A percentile compares a stretch with the other conserved stretches of the same genome.
Conservation (phyloP, 371 early-diverging fungal species). For the Mortierella sp. region DNA sequence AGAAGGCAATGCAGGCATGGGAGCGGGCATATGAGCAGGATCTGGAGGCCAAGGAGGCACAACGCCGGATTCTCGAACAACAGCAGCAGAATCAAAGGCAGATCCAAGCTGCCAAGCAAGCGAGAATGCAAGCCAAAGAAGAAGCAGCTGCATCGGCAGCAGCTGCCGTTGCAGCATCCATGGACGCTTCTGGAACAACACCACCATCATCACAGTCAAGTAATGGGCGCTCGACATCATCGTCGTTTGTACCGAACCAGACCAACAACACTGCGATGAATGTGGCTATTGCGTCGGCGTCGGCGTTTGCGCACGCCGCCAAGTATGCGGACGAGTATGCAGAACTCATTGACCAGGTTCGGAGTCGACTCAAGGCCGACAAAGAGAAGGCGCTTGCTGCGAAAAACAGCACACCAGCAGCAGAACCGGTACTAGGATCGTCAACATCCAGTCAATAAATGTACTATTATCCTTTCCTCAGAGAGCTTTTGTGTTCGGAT, state of each 20-base stretch:
- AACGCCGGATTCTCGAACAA: conserved; percentile 21
- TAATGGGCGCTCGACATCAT: conserved; percentile 13
- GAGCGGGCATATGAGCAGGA: conserved; percentile 58
- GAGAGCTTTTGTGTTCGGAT: not conserved
- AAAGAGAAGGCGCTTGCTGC: conserved; percentile 27
- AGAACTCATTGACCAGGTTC: conserved; percentile 58
- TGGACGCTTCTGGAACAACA: conserved; percentile 19
- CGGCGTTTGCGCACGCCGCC: conserved; percentile 51
- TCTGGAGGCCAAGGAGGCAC: conserved; percentile 24
- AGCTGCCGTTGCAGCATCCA: conserved; percentile 24
- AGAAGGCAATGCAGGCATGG: conserved; percentile 62
- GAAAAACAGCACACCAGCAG: not conserved
- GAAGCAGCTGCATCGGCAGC: conserved; percentile 11
- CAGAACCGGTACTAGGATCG: not conserved
- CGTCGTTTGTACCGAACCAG: conserved; percentile 28
- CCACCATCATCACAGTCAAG: conserved; percentile 41
- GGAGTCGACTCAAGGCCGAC: conserved; percentile 28
- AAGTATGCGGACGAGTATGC: conserved; percentile 64
- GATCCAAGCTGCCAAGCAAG: conserved; percentile 4
- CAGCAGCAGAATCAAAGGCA: conserved; percentile 22
- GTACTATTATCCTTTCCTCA: not conserved
- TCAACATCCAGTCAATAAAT: conserved; percentile 2
- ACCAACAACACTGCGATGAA: conserved; percentile 29
- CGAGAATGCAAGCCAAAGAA: conserved; percentile 16
- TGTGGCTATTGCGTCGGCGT: conserved; percentile 30